Base-by-base conservation (phyloP, 208 protist species). In the Trypanosoma platydactyli region DNA sequence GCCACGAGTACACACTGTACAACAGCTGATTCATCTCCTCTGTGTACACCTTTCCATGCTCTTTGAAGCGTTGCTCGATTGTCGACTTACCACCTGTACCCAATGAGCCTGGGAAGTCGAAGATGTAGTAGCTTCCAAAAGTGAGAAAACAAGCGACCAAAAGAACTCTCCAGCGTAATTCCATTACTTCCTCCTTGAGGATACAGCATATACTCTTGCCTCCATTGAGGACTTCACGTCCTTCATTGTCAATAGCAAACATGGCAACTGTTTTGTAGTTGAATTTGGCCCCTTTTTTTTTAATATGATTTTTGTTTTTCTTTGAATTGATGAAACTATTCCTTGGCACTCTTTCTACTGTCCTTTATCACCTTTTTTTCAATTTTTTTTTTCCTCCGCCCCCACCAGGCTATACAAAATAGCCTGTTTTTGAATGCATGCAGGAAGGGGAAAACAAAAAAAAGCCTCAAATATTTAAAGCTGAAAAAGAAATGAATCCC, bases 1-100 rank as follows among this genome's bases (percentile, higher is more conserved):
- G 94, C 81, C 89, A 97, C 51, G 90, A 94, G 69, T 97, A 97
- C 30, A 96, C 89, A 48, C 91, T 94, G 68, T 97, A 97, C 7
- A 97, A 70, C 56, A 85, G 71, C 64, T 93, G 91, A 68, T 94
- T 94, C 91, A 92, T 95, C 38, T 78, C 71, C 50, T 93, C 83
- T 45, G 80, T 94, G 73, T 90, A 95, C 18, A 16, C 50, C 59
- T 82, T 69, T 5, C 74, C 74, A 15, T 82, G 72, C 0, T 49
- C 51, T n/a, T 61, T 57, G 62, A 93, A 94, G 44, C 59, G 55
- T 13, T 76, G 60, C 61, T 94, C 83, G 63, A 94, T 88, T 13
- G 83, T 88, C 33, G 77, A 27, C 18, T 71, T 75, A 22, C 72
- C 56, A 13, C 86, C 85, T 12, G 64, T 92, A 40, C 86, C 85